Percentiles rank a stretch among this genome's conserved stretches.
Evolutionary conservation across 2,329 filamentous ascomycete species (phyloP).

Genomic region (Fusarium humuli): DNA sequence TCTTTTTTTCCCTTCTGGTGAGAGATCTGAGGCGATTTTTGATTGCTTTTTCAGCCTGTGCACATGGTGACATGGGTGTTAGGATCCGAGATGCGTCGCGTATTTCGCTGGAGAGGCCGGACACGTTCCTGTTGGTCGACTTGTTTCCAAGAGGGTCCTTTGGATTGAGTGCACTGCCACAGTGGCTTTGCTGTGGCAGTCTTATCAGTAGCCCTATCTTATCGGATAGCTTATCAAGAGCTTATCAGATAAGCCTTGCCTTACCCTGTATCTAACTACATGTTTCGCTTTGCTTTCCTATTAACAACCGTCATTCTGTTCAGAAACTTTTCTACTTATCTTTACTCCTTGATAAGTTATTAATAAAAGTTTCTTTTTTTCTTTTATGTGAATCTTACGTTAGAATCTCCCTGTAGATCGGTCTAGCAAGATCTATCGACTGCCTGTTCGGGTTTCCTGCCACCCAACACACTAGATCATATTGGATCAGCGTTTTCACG

Average conservation of each 20-base stretch:
- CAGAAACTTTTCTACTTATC: too few relatives aligned
- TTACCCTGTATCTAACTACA: too few relatives aligned
- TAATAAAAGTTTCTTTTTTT: too few relatives aligned
- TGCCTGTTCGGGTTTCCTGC: accelerated
- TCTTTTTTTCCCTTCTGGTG: neutral
- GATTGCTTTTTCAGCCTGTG: neutral
- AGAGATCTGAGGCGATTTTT: neutral
- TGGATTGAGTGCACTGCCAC: neutral
- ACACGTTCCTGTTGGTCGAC: accelerated
- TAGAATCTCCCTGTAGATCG: accelerated
- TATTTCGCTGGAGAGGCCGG: neutral
- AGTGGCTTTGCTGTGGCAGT: neutral
- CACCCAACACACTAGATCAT: accelerated
- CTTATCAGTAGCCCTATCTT: accelerated
- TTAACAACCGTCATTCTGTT: accelerated
- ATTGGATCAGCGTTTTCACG: accelerated
- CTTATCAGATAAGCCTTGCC: too few relatives aligned
- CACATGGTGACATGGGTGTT: neutral
- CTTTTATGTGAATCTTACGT: too few relatives aligned
- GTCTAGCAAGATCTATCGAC: too few relatives aligned
- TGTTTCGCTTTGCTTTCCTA: too few relatives aligned
- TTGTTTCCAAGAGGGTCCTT: neutral
- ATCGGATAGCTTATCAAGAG: too few relatives aligned
- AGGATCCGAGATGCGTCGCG: neutral
- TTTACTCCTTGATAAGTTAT: too few relatives aligned